Evolutionary conservation across 164 flowering plant species (phyloP).

Genomic region (Akebia trifoliata): DNA sequence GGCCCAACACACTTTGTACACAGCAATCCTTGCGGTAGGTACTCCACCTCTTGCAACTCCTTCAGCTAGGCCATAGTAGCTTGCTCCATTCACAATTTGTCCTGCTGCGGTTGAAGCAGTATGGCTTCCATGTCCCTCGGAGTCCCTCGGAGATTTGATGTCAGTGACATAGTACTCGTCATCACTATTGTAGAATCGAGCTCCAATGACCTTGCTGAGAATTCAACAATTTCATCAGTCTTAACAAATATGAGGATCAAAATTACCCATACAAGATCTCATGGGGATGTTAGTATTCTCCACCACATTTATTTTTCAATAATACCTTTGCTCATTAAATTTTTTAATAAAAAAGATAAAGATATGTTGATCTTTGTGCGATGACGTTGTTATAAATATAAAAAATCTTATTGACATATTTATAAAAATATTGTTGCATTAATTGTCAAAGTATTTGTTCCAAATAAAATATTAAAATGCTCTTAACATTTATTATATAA

Average conservation of each 20-base stretch:
- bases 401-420: no score
- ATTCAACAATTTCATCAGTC: background rate
- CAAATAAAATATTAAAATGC: background rate
- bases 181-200: constrained; percentile 22
- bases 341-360: no score
- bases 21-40: constrained; percentile 16
- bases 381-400: no score
- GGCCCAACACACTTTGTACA: constrained; percentile 29
- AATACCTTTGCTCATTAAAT: no score
- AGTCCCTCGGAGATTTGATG: constrained; percentile 19
- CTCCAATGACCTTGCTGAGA: constrained; percentile 35
- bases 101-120: constrained; percentile 29
- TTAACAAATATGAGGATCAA: background rate
- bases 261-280: no score
- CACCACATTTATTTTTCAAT: no score
- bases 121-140: constrained; percentile 23
- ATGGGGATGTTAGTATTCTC: no score
- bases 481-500: no score
- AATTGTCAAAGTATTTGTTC: no score
- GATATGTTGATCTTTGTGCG: no score
- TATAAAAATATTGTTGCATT: no score
- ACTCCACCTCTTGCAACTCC: constrained; percentile 23
- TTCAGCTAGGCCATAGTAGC: constrained; percentile 15
- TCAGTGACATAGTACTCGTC: constrained; percentile 4
- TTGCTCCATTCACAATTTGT: constrained; percentile 6